Base-by-base conservation (phyloP, 2,329 filamentous ascomycete genomes). In the Pleurostoma richardsiae region DNA sequence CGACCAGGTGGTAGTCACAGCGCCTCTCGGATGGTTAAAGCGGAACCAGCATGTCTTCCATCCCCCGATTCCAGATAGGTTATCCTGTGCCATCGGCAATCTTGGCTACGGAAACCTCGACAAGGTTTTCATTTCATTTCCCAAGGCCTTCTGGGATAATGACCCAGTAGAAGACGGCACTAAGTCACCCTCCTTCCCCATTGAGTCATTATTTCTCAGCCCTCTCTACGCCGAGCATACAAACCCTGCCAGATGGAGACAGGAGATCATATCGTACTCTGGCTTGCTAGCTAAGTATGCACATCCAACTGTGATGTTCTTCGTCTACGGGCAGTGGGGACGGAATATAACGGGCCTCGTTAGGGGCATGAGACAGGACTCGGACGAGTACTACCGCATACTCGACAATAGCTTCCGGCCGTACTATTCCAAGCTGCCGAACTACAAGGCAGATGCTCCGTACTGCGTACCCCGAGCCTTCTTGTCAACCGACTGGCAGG, bases 11-110 rank as follows among this genome's bases (percentile, higher is more conserved):
- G 68, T 79, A 27, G 63, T 77, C 39, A 77, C 76, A 5, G 70
- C 70, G 30, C 76, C 76, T 0, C 60, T 80, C 2, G 76, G 76
- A 43, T 79, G 73, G 72, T 62, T 80, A 1, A 77, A 79, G 53
- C 63, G 64, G 48, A 71, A 74, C 53, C 65, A 66, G 39, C 47
- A 54, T 5, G 63, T 65, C 29, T 79, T 80, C 56, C 55, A 48
- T 3, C 74, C 74, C 2, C 45, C n/a, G n/a, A n/a, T n/a, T n/a
- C n/a, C n/a, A n/a, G n/a, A n/a, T n/a, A n/a, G n/a, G n/a, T n/a
- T n/a, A n/a, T n/a, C n/a, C n/a, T n/a, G n/a, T n/a, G 74, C 76
- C 27, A 75, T 79, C 41, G 58, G 68, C 40, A 66, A 62, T 49
- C 46, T 54, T 4, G 53, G 55, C 30, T 46, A 59, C 5, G 56